Evolutionary conservation across 305 asterid genomes (phyloP).

Genomic region (Solanum aculeatissimum): DNA sequence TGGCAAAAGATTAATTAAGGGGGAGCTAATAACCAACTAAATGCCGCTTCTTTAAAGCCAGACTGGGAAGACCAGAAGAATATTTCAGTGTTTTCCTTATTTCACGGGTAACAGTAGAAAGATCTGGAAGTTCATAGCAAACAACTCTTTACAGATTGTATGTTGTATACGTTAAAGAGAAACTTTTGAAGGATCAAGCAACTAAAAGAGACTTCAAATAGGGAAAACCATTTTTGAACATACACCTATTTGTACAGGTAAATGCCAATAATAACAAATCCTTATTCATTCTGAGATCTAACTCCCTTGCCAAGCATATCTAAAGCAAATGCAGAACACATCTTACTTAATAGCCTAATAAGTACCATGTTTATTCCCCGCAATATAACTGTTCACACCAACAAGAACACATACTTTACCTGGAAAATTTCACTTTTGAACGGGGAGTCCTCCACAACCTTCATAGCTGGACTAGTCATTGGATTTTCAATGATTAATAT

Average conservation of each 20-base stretch:
- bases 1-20: background rate
- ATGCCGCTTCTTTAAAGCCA: background rate
- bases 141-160: background rate
- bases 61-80: background rate
- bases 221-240: background rate
- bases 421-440: constrained; percentile 77
- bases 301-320: background rate
- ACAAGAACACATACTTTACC: constrained; percentile 22
- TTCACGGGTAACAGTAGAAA: background rate
- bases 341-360: background rate
- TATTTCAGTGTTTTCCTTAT: background rate
- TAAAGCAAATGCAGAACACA: background rate
- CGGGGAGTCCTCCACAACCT: constrained; percentile 41
- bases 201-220: background rate
- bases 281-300: background rate
- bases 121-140: background rate
- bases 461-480: constrained; percentile 68
- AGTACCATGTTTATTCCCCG: background rate
- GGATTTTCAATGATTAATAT: constrained; percentile 50
- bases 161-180: background rate
- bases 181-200: background rate
- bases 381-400: background rate
- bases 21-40: background rate
- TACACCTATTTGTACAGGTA: background rate
- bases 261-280: background rate